These are phyloP conservation scores for Phytophthora hibernalis DNA, from an alignment of 352 stramenopile genomes.

Conservation along the genomic window DNA sequence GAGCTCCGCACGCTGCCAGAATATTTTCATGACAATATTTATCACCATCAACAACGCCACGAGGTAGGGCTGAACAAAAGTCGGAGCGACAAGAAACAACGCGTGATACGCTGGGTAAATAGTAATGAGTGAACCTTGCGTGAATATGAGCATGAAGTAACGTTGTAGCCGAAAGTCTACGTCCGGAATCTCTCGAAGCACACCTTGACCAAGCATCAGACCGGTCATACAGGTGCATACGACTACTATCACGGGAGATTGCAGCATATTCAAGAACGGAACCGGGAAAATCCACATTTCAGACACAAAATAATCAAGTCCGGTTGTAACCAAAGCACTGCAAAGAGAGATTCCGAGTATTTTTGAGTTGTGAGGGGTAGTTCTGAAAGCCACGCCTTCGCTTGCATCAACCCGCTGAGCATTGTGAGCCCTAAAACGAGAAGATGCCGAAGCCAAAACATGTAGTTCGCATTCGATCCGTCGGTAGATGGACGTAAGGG, in stretches of 20 bases:
- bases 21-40: conserved; percentile 45
- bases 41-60: conserved; percentile 38
- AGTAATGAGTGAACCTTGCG: conserved; percentile 28
- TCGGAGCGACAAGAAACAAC: conserved; percentile 24
- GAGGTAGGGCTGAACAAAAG: conserved; percentile 16
- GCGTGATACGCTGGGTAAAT: conserved; percentile 43
- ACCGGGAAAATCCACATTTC: conserved; percentile 35
- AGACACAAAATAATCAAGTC: conserved; percentile 9
- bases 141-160: conserved; percentile 35
- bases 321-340: conserved; percentile 13
- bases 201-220: conserved; percentile 16
- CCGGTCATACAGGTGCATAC: conserved; percentile 8
- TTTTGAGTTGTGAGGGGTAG: conserved; percentile 13
- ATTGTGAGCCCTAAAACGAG: conserved; percentile 13
- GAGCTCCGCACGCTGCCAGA: conserved; percentile 29
- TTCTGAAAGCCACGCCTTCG: conserved; percentile 37
- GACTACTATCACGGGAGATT: conserved; percentile 19
- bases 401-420: conserved; percentile 26
- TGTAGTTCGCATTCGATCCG: conserved; percentile 32
- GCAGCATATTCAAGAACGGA: conserved; percentile 41
- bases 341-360: conserved; percentile 14
- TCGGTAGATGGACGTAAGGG: conserved; percentile 20
- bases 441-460: conserved; percentile 42
- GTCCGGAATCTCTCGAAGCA: conserved; percentile 20
- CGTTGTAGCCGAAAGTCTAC: conserved; percentile 29